phyloP scores from a whole-genome alignment of 2,329 filamentous ascomycete genomes.

The Aspergillus novofumigatus region DNA sequence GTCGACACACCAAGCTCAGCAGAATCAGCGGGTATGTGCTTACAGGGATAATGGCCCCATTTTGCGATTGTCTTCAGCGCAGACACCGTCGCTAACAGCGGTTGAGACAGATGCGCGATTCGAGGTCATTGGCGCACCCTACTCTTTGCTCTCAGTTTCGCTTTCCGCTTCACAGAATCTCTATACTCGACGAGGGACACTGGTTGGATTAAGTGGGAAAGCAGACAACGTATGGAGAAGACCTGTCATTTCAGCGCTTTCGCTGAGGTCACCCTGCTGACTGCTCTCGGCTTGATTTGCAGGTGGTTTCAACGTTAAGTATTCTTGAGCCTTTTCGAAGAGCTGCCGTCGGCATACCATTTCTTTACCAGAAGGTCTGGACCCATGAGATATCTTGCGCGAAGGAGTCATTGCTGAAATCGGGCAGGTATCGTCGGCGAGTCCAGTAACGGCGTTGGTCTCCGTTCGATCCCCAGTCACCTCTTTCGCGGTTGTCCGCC shows the following conservation, averaged over 20 bases:
- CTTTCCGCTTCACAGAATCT: slow-evolving; percentile 90
- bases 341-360: slow-evolving; percentile 78
- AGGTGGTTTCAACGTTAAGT: slow-evolving; percentile 86
- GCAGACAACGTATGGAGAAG: slow-evolving; percentile 70
- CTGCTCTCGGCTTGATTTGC: slow-evolving; percentile 6
- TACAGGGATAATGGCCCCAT: neutral
- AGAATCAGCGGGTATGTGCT: slow-evolving; percentile 38
- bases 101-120: slow-evolving; percentile 74
- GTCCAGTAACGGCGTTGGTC: slow-evolving; percentile 81
- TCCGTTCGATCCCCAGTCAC: slow-evolving; percentile 82
- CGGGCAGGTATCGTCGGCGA: slow-evolving; percentile 70
- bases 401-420: slow-evolving; percentile 9
- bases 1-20: slow-evolving; percentile 36
- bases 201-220: slow-evolving; percentile 86
- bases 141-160: slow-evolving; percentile 88
- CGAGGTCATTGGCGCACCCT: slow-evolving; percentile 85
- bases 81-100: slow-evolving; percentile 12
- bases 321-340: slow-evolving; percentile 79
- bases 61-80: neutral
- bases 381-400: neutral
- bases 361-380: slow-evolving; percentile 74
- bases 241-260: neutral
- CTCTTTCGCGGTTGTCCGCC: slow-evolving; percentile 79
- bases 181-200: slow-evolving; percentile 84
- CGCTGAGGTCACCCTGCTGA: neutral